A percentile compares a stretch with the other conserved stretches of the same genome.
Evolutionary conservation across 2,329 filamentous ascomycete species (phyloP).

Genomic region (Sporothrix phasma): DNA sequence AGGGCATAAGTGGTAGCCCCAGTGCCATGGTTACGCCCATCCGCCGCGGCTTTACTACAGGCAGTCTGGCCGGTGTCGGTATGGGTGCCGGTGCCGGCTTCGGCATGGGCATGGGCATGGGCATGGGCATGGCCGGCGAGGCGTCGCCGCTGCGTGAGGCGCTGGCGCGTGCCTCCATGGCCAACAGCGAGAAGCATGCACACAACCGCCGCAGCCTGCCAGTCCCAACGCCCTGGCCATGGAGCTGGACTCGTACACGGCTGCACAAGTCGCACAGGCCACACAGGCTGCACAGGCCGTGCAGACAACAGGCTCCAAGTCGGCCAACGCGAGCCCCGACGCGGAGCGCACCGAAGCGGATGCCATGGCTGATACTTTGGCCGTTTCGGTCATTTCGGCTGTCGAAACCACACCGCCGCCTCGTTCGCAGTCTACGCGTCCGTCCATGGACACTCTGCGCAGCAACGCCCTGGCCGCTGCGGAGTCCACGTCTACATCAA

Average conservation of each 20-base stretch:
- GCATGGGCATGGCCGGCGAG: slow-evolving; percentile 21
- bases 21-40: slow-evolving; percentile 1
- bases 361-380: not conserved
- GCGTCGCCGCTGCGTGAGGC: slow-evolving; percentile 19
- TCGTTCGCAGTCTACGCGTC: not conserved
- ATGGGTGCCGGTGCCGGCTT: not conserved
- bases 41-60: slow-evolving; percentile 12
- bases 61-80: slow-evolving; percentile 1
- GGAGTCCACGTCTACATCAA: not conserved
- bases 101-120: not conserved
- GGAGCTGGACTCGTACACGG: slow-evolving; percentile 12
- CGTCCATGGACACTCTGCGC: slow-evolving; percentile 7
- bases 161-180: slow-evolving; percentile 15
- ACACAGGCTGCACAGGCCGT: not conserved
- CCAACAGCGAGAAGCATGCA: not conserved
- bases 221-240: slow-evolving; percentile 13
- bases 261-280: not conserved
- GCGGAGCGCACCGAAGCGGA: not conserved
- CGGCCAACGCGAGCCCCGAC: not conserved
- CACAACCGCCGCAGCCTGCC: slow-evolving; percentile 18
- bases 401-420: not conserved
- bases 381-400: too few relatives aligned
- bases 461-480: not conserved
- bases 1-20: not conserved
- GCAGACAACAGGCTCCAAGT: not conserved